Evolutionary conservation across 2,329 filamentous ascomycete genomes (phyloP), one percentile per base, ranked within the genome.

Genomic region (Thielaviopsis populi): DNA sequence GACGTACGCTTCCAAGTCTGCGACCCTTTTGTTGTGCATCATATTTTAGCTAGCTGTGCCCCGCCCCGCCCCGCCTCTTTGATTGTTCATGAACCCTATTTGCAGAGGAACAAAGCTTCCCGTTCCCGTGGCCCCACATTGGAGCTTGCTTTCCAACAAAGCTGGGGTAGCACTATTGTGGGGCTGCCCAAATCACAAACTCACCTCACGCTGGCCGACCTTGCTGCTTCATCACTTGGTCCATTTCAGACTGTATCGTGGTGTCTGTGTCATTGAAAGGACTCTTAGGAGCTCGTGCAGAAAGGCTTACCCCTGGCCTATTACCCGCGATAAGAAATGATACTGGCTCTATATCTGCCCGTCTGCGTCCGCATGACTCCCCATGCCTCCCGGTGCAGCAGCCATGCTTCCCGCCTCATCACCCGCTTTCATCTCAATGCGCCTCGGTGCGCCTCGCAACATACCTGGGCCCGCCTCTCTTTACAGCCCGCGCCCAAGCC

Each of bases 111-210:
- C 53, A 56, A 56, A 56, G 53, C 53, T 56, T 56, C 30, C 27
- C 30, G n/a, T 56, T 56, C 30, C 27, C 30, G n/a, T 46, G 27
- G 27, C 27, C 53, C 27, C 27, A 37, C 30, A 33, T 17, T 17
- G 10, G 30, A 56, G 53, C 53, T 56, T n/a, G n/a, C n/a, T n/a
- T n/a, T n/a, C 27, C 53, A 27, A 56, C 53, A 56, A 56, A 56
- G 24, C 53, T 56, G 53, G 53, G 53, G 53, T 33, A 56, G 53
- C 53, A 37, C 27, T 33, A 56, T 56, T 37, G 53, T 56, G 53
- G 53, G 53, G 53, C 53, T 37, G 24, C 27, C 8, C 27, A 33
- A 10, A 8, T 24, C 30, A 37, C 24, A 10, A 56, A 37, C 30
- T 19, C 53, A 17, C 50, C 30, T 19, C 53, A 17, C 50, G 17